Percentiles rank a stretch among this genome's conserved stretches.
Conservation (phyloP, 768 basidiomycete genomes). For the Leccinum subtestaceum region DNA sequence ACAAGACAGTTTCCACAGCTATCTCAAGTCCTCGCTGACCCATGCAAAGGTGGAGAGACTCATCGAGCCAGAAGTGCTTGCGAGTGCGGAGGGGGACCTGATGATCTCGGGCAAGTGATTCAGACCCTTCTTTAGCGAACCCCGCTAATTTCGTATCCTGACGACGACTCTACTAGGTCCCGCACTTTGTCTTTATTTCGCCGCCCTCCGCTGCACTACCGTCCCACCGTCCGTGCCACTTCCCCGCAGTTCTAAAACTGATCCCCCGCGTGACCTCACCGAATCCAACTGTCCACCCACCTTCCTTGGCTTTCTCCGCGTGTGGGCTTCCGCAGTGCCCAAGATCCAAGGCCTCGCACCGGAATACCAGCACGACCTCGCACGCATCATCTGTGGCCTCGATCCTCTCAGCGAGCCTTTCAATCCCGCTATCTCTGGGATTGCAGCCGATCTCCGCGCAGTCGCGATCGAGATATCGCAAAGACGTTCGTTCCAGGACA, state of each 20-base stretch:
- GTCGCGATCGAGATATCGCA: slow-evolving; percentile 88
- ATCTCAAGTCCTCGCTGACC: slow-evolving; percentile 73
- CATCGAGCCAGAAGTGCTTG: slow-evolving; percentile 68
- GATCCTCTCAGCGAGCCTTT: slow-evolving; percentile 39
- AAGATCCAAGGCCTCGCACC: slow-evolving; percentile 59
- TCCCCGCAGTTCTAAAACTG: slow-evolving; percentile 51
- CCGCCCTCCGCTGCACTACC: slow-evolving; percentile 72
- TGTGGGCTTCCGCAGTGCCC: slow-evolving; percentile 70
- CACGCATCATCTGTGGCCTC: slow-evolving; percentile 72
- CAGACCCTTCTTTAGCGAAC: not conserved
- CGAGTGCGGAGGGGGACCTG: slow-evolving; percentile 76
- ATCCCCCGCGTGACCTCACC: slow-evolving; percentile 56
- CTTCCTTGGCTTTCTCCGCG: slow-evolving; percentile 65
- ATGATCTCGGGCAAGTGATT: slow-evolving; percentile 72
- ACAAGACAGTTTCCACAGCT: slow-evolving; percentile 79
- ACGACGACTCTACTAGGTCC: slow-evolving; percentile 47
- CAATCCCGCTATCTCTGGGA: slow-evolving; percentile 47
- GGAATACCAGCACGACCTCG: slow-evolving; percentile 77
- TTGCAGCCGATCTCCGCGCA: slow-evolving; percentile 78
- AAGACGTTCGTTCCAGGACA: slow-evolving; percentile 77
- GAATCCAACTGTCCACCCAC: slow-evolving; percentile 64
- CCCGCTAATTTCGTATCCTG: not conserved
- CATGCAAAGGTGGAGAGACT: slow-evolving; percentile 76
- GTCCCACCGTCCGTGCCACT: slow-evolving; percentile 79
- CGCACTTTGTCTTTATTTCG: slow-evolving; percentile 81